Percentiles rank a stretch among this genome's conserved stretches.
Evolutionary conservation across 805 yeast genomes (phyloP).

Genomic region (Candida corydali): DNA sequence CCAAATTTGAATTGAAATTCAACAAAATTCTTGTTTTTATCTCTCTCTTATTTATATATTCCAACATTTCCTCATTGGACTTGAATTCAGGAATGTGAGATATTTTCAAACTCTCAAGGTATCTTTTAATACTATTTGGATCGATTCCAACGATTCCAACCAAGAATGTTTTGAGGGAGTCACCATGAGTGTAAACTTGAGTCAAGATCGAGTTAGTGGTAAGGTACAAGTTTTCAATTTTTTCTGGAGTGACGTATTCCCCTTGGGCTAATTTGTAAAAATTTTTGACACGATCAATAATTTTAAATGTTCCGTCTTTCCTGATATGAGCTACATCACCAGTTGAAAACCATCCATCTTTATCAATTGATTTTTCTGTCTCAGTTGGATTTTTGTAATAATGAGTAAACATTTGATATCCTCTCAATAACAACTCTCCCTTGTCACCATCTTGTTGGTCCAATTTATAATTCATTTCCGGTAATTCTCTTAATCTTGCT

Average conservation of each 20-base stretch:
- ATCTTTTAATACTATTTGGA: conserved; percentile 23
- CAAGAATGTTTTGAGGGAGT: conserved; percentile 50
- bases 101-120: conserved; percentile 18
- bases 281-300: conserved; percentile 75
- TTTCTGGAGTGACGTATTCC: conserved; percentile 70
- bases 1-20: conserved; percentile 34
- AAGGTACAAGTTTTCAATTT: conserved; percentile 61
- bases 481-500: conserved; percentile 57
- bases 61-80: conserved; percentile 21
- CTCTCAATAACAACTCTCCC: conserved; percentile 57
- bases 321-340: conserved; percentile 46
- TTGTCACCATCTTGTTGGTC: conserved; percentile 25
- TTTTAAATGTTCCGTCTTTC: conserved; percentile 44
- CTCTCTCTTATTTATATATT: conserved; percentile 25
- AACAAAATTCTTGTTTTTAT: conserved; percentile 32
- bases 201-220: conserved; percentile 45
- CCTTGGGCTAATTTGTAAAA: conserved; percentile 60
- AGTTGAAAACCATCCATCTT: conserved; percentile 55
- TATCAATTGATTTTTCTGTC: conserved; percentile 40
- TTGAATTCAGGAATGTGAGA: conserved; percentile 9
- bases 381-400: conserved; percentile 50
- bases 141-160: conserved; percentile 65
- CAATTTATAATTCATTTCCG: conserved; percentile 51
- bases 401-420: conserved; percentile 53
- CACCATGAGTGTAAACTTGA: conserved; percentile 64